These are phyloP conservation scores for Phytophthora syringae DNA, from an alignment of 352 stramenopile genomes.

Conservation along the genomic window DNA sequence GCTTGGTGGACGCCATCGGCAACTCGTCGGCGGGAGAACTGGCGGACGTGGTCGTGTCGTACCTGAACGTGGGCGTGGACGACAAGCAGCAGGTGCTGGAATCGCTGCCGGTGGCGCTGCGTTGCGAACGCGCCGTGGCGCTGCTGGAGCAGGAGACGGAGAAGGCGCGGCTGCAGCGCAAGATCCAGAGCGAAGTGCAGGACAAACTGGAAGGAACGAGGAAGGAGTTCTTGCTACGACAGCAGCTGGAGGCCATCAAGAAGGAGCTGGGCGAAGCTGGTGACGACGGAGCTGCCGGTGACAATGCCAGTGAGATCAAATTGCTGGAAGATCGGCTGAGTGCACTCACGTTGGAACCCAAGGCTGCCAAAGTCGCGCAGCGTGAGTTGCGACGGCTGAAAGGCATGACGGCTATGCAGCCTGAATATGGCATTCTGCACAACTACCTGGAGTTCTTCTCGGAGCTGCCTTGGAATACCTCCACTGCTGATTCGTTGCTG, in stretches of 20 bases:
- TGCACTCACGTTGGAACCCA: slow-evolving; percentile 52
- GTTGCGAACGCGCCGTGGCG: slow-evolving; percentile 56
- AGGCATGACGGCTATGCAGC: slow-evolving; percentile 76
- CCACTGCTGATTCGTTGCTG: slow-evolving; percentile 61
- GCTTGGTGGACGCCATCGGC: slow-evolving; percentile 68
- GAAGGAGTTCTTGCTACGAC: slow-evolving; percentile 95
- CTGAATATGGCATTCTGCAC: slow-evolving; percentile 81
- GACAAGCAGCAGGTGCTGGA: slow-evolving; percentile 73
- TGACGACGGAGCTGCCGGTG: slow-evolving; percentile 45
- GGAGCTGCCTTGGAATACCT: slow-evolving; percentile 68
- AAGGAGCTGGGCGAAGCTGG: slow-evolving; percentile 94
- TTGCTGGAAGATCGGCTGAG: slow-evolving; percentile 67
- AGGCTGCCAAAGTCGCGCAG: slow-evolving; percentile 64
- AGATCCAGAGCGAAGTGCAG: slow-evolving; percentile 76
- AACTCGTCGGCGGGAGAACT: slow-evolving; percentile 67
- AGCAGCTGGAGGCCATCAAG: slow-evolving; percentile 99
- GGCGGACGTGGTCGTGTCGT: slow-evolving; percentile 75
- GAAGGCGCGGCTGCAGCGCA: slow-evolving; percentile 65
- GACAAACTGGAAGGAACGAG: slow-evolving; percentile 73
- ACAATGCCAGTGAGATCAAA: slow-evolving; percentile 54
- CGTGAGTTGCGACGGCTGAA: slow-evolving; percentile 76
- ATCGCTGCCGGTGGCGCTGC: slow-evolving; percentile 43
- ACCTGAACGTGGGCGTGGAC: slow-evolving; percentile 57
- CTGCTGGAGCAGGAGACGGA: slow-evolving; percentile 67
- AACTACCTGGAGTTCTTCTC: slow-evolving; percentile 87